Evolutionary conservation across 2,329 filamentous ascomycete genomes (phyloP), one percentile per base, ranked within the genome.

Genomic region (Gnomoniopsis sp.): DNA sequence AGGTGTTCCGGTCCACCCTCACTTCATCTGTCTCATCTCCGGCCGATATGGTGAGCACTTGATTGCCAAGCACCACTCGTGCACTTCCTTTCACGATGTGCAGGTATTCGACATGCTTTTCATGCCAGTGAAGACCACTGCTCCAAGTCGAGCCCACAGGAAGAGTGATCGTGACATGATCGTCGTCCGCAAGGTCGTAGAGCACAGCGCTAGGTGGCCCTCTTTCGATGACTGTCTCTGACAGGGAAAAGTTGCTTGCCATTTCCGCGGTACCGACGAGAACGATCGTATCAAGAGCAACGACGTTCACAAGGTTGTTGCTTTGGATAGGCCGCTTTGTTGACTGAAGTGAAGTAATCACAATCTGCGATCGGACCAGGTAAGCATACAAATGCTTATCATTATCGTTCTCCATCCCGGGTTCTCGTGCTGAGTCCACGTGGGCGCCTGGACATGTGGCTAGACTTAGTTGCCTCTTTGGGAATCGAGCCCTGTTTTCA

Each of bases 81-180:
- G 77, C 71, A 7, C 67, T 67, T 14, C 77, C 78, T 43, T 67
- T 68, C 30, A 78, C 19, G 8, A 81, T 70, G 19, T 67, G 73
- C 10, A 82, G 68, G 63, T 75, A 77, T 62, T 81, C 79, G 3
- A 71, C 74, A 62, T 81, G 78, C 2, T 63, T 64, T 55, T 75
- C 73, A 62, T 82, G 79, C 74, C 77, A 82, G 64, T 82, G 79
- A 11, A 78, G 69, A 1, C 76, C 77, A 44, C 75, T 78, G 10
- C 75, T 74, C 79, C 79, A 82, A 3, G 68, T 69, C 1, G 79
- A 81, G 10, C 66, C 61, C 0, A 62, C 54, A 0, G 78, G 78
- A 0, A 81, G 70, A 1, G 72, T 74, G 53, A 81, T 78, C 6
- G 71, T 76, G 12, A 77, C 74, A 34, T 72, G 67, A 38, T 68